These are phyloP conservation scores for Gentiana dahurica DNA, from an alignment of 257 asterid species.

Conservation along the genomic window DNA sequence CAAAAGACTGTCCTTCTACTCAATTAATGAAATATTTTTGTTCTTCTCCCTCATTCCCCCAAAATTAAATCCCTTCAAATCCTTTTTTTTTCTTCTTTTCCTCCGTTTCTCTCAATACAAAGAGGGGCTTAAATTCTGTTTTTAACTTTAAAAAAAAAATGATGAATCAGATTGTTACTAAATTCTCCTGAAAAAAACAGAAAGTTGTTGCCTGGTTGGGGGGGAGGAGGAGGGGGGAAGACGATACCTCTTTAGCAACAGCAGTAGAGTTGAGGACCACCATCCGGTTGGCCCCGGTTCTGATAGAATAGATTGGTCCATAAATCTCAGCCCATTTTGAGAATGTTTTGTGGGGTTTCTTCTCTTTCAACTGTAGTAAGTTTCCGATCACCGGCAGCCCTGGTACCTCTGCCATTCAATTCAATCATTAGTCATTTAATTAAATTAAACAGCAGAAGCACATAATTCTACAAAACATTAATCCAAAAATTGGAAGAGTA, in stretches of 20 bases:
- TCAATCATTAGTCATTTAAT: conserved; percentile 2
- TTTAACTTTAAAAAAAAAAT: too few relatives aligned
- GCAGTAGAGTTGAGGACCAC: conserved; percentile 58
- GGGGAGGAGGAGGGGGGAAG: not conserved
- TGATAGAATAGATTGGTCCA: conserved; percentile 76
- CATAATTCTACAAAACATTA: not conserved
- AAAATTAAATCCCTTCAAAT: too few relatives aligned
- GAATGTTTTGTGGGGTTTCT: conserved; percentile 83
- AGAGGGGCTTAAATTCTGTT: too few relatives aligned
- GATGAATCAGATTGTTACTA: too few relatives aligned
- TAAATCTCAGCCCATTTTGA: conserved; percentile 70
- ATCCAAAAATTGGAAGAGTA: too few relatives aligned
- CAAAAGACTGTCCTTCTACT: too few relatives aligned
- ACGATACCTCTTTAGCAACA: conserved; percentile 70
- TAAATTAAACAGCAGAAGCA: not conserved
- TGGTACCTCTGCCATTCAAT: conserved; percentile 47
- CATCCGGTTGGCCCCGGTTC: conserved; percentile 49
- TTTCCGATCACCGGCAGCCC: conserved; percentile 80
- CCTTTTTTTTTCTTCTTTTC: too few relatives aligned
- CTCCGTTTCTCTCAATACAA: too few relatives aligned
- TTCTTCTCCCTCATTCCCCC: too few relatives aligned
- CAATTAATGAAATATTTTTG: too few relatives aligned
- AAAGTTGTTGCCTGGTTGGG: not conserved
- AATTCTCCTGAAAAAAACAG: too few relatives aligned
- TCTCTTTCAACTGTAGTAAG: conserved; percentile 72